Percentiles rank a stretch among this genome's conserved stretches.
Evolutionary conservation across 2,329 filamentous ascomycete species (phyloP).

Genomic region (Beauveria sp.): DNA sequence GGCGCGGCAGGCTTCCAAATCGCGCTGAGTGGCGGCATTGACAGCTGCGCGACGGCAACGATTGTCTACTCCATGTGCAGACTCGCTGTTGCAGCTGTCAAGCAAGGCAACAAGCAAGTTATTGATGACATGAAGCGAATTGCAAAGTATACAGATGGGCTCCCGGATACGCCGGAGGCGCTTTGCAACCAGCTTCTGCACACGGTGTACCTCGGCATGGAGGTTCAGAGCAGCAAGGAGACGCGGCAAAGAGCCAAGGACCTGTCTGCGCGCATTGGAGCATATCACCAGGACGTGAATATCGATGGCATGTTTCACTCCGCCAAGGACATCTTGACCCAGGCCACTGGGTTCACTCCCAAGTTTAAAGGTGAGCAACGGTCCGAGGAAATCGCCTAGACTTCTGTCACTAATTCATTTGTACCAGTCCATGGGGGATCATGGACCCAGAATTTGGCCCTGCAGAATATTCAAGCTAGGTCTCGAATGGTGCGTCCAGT

Average conservation of each 20-base stretch:
- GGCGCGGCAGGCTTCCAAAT: conserved; percentile 46
- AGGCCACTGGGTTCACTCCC: conserved; percentile 46
- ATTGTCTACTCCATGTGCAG: conserved; percentile 44
- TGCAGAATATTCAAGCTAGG: conserved; percentile 63
- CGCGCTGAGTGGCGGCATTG: conserved; percentile 48
- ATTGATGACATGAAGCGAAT: conserved; percentile 21
- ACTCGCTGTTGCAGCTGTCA: conserved; percentile 45
- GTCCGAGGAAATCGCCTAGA: neutral
- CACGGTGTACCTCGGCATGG: conserved; percentile 57
- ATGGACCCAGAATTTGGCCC: conserved; percentile 49
- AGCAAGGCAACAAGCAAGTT: conserved; percentile 23
- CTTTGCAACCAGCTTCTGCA: conserved; percentile 35
- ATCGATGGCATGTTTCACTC: conserved; percentile 62
- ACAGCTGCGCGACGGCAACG: conserved; percentile 45
- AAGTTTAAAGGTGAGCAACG: conserved; percentile 25
- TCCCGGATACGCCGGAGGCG: conserved; percentile 49
- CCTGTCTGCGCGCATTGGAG: conserved; percentile 55
- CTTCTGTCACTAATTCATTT: neutral
- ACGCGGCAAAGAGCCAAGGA: conserved; percentile 59
- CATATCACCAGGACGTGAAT: conserved; percentile 65
- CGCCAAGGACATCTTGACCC: conserved; percentile 50
- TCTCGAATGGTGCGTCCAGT: conserved; percentile 44
- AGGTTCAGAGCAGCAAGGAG: conserved; percentile 56
- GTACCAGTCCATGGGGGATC: conserved; percentile 47
- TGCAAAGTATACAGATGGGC: conserved; percentile 27